Conservation (phyloP, 345 rosid genomes). For the Euphorbia pulcherrima region DNA sequence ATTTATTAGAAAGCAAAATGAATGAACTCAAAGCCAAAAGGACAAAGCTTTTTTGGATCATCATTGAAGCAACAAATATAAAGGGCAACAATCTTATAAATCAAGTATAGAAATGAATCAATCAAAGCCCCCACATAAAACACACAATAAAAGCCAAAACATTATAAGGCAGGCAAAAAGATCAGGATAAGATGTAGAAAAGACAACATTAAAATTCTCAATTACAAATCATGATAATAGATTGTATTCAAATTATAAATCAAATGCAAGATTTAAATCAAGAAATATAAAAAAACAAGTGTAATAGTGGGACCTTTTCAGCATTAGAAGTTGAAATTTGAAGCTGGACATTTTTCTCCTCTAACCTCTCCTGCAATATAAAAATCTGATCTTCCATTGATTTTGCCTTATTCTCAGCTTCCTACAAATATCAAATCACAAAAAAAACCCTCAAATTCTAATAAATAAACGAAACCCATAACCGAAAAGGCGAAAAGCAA, state of each 20-base stretch:
- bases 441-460: background rate
- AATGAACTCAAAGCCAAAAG: background rate
- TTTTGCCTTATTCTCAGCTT: conserved; percentile 71
- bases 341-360: conserved; percentile 59
- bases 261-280: conserved; percentile 4
- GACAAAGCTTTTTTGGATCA: conserved; percentile 7
- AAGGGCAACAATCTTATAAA: background rate
- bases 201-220: conserved; percentile 3
- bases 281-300: background rate
- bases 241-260: conserved; percentile 17
- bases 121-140: conserved; percentile 23
- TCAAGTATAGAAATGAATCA: background rate
- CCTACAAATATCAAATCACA: conserved; percentile 37
- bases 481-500: too few species aligned
- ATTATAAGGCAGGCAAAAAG: conserved; percentile 19
- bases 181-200: conserved; percentile 12
- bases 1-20: background rate
- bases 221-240: conserved; percentile 8
- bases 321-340: conserved; percentile 57
- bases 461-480: conserved; percentile 8
- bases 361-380: conserved; percentile 44
- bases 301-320: conserved; percentile 56
- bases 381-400: conserved; percentile 57
- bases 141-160: conserved; percentile 22
- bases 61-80: conserved; percentile 12